Evolutionary conservation across 441 rosid genomes (phyloP).

Genomic region (Melastoma candidum): DNA sequence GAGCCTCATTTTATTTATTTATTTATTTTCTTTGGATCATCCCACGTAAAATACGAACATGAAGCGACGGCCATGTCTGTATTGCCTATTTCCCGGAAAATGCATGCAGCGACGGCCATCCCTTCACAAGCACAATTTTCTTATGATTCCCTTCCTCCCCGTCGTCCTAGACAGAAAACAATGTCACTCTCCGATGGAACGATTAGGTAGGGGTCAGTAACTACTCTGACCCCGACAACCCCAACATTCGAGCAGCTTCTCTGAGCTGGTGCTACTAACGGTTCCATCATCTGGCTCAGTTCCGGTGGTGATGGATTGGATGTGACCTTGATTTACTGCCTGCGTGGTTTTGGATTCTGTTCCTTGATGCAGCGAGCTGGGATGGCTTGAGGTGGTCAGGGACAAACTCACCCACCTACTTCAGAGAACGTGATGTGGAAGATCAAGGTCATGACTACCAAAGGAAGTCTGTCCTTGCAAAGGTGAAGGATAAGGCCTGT

Average conservation of each 20-base stretch:
- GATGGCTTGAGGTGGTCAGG: constrained; percentile 32
- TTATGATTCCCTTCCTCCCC: too few species aligned
- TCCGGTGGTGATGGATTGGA: background rate
- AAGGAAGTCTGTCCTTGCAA: constrained; percentile 54
- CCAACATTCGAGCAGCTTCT: constrained; percentile 6
- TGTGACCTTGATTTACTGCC: background rate
- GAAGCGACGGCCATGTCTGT: too few species aligned
- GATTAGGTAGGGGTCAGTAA: background rate
- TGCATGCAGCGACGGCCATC: too few species aligned
- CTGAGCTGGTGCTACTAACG: background rate
- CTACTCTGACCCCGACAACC: constrained; percentile 6
- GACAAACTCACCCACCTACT: constrained; percentile 2
- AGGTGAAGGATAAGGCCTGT: constrained; percentile 51
- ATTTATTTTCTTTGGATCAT: too few species aligned
- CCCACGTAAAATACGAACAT: too few species aligned
- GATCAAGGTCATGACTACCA: constrained; percentile 27
- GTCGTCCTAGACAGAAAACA: too few species aligned
- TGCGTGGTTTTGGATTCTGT: background rate
- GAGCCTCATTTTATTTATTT: too few species aligned
- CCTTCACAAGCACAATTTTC: too few species aligned
- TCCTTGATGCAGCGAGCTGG: constrained; percentile 13
- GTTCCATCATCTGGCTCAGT: background rate
- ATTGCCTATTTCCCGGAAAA: too few species aligned
- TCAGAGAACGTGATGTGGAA: constrained; percentile 33
- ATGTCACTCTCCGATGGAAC: too few species aligned